These are phyloP conservation scores for Yarrowia divulgata DNA, from an alignment of 805 yeast genomes.

Conservation along the genomic window DNA sequence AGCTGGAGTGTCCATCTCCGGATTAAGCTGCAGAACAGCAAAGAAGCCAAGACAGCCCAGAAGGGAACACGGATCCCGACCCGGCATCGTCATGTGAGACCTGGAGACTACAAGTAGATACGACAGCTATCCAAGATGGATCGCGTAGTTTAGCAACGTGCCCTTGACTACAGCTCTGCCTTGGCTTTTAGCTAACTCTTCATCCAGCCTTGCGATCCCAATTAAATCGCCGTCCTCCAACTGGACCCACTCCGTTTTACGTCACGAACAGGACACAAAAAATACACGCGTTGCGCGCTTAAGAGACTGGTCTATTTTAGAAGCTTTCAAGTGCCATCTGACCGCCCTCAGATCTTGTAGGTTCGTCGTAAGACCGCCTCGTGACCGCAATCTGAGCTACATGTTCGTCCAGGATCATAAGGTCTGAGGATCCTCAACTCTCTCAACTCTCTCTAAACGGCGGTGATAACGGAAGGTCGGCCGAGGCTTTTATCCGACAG, in stretches of 20 bases:
- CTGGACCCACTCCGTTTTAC: neutral
- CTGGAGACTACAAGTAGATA: too few relatives aligned
- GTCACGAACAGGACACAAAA: slow-evolving; percentile 7
- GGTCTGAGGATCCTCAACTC: neutral
- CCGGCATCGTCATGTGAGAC: neutral
- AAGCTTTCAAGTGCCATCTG: neutral
- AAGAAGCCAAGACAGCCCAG: slow-evolving; percentile 15
- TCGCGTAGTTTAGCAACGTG: too few relatives aligned
- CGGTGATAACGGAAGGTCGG: neutral
- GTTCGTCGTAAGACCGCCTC: neutral
- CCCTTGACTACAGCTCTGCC: too few relatives aligned
- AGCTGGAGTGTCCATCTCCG: neutral
- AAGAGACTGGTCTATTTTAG: neutral
- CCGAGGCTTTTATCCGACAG: slow-evolving; percentile 3
- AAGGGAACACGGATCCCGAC: neutral
- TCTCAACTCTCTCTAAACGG: too few relatives aligned
- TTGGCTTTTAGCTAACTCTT: neutral
- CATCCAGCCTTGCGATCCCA: neutral
- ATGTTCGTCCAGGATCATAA: neutral
- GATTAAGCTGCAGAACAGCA: slow-evolving; percentile 23
- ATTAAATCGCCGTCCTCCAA: neutral
- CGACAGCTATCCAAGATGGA: too few relatives aligned
- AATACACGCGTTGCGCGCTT: slow-evolving; percentile 17
- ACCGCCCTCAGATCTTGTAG: neutral
- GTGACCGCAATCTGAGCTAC: slow-evolving; percentile 3